Conservation (phyloP, 2,329 filamentous ascomycete genomes). For the Colletotrichum euphorbiae region DNA sequence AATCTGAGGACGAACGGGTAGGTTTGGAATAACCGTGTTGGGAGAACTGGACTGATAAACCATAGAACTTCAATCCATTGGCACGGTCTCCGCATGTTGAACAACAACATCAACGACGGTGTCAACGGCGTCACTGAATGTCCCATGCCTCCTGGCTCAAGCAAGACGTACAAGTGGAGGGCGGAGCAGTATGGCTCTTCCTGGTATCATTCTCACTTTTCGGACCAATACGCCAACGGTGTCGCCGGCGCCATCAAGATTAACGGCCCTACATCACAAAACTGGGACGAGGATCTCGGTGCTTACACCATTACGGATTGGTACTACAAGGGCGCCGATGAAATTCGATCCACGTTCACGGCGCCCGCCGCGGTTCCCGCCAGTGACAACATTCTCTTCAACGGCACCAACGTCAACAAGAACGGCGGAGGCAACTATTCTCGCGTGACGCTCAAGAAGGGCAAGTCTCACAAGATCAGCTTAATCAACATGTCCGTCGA, state of each 20-base stretch:
- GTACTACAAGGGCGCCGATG: conserved; percentile 55
- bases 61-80: conserved; percentile 59
- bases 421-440: conserved; percentile 46
- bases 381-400: conserved; percentile 56
- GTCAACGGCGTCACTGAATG: conserved; percentile 57
- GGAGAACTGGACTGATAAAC: neutral
- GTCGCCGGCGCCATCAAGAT: conserved; percentile 63
- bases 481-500: conserved; percentile 69
- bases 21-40: neutral
- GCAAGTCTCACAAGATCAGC: conserved; percentile 68
- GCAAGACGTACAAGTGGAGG: conserved; percentile 51
- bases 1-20: conserved; percentile 62
- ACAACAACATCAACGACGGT: conserved; percentile 60
- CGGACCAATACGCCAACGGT: conserved; percentile 63
- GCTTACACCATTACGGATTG: conserved; percentile 64
- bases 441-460: conserved; percentile 62
- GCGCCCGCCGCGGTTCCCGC: conserved; percentile 41
- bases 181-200: conserved; percentile 54
- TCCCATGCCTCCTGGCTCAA: conserved; percentile 51
- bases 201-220: conserved; percentile 63
- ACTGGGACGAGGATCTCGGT: conserved; percentile 73
- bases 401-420: conserved; percentile 54
- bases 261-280: conserved; percentile 55
- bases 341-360: conserved; percentile 42
- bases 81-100: conserved; percentile 60